Conservation (phyloP, 2,329 filamentous ascomycete species). For the Thyridium curvatum region DNA sequence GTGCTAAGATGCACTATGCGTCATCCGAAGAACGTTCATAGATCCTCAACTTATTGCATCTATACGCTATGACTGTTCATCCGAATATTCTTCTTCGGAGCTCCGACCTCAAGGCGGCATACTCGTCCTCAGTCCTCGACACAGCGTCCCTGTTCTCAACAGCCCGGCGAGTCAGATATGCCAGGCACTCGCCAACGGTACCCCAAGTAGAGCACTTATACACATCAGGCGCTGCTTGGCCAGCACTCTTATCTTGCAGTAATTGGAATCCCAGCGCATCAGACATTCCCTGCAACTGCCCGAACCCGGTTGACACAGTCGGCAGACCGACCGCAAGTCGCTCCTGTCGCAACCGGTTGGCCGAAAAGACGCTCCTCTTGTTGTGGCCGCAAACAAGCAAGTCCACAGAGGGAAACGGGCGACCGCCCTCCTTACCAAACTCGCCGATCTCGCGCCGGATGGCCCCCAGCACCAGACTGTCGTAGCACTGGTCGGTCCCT, state of each 20-base stretch:
- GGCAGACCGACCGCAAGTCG: constrained; percentile 26
- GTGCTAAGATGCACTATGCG: no score
- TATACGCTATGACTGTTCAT: no score
- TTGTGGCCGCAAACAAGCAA: constrained; percentile 51
- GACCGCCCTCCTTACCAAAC: no score
- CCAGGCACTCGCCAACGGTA: constrained; percentile 28
- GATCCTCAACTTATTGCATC: no score
- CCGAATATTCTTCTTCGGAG: neutral
- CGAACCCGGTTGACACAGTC: constrained; percentile 35
- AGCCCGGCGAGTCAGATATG: constrained; percentile 27
- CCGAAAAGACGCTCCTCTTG: constrained; percentile 28
- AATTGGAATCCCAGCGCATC: constrained; percentile 47
- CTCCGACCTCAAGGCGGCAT: constrained; percentile 13
- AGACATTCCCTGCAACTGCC: constrained; percentile 52
- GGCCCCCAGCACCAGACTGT: constrained; percentile 38
- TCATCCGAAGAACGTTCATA: no score
- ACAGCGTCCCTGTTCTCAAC: constrained; percentile 32
- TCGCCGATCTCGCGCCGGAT: constrained; percentile 18
- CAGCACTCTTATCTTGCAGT: constrained; percentile 24
- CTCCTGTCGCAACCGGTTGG: constrained; percentile 34
- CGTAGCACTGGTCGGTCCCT: constrained; percentile 45
- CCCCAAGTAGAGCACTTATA: constrained; percentile 35
- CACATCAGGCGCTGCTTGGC: constrained; percentile 18
- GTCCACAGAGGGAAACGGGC: constrained; percentile 34
- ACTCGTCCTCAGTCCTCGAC: constrained; percentile 15